Conservation (phyloP, 345 rosid species). For the Aurinia saxatilis region DNA sequence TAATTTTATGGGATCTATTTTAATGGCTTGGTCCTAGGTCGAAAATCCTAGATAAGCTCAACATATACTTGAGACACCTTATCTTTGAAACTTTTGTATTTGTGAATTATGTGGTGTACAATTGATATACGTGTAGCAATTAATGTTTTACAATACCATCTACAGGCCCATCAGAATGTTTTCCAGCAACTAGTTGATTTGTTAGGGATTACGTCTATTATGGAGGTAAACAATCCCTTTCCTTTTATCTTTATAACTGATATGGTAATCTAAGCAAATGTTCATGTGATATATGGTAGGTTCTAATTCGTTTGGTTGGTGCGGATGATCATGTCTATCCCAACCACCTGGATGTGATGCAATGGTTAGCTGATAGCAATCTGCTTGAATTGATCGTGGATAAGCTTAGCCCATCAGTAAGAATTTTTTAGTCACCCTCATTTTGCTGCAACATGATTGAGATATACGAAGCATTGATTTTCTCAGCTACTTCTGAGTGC, state of each 20-base stretch:
- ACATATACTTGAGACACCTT: not conserved
- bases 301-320: slow-evolving; percentile 86
- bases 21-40: not conserved
- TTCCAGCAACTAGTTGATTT: slow-evolving; percentile 84
- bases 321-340: slow-evolving; percentile 96
- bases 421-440: slow-evolving; percentile 21
- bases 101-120: slow-evolving; percentile 3
- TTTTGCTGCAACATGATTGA: not conserved
- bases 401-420: slow-evolving; percentile 81
- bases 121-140: not conserved
- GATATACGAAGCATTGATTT: not conserved
- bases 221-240: slow-evolving; percentile 59
- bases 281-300: slow-evolving; percentile 37
- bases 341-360: slow-evolving; percentile 91
- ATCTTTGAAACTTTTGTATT: slow-evolving; percentile 3
- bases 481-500: slow-evolving; percentile 2
- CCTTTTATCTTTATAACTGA: not conserved
- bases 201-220: slow-evolving; percentile 94
- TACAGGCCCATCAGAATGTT: slow-evolving; percentile 86
- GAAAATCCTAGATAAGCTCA: not conserved
- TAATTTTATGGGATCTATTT: not conserved
- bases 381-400: slow-evolving; percentile 94
- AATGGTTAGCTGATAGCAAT: slow-evolving; percentile 93
- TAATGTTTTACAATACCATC: slow-evolving; percentile 13
- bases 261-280: slow-evolving; percentile 4